Evolutionary conservation across 192 early-diverging fungal genomes (phyloP).

Genomic region (Podila epicladia): DNA sequence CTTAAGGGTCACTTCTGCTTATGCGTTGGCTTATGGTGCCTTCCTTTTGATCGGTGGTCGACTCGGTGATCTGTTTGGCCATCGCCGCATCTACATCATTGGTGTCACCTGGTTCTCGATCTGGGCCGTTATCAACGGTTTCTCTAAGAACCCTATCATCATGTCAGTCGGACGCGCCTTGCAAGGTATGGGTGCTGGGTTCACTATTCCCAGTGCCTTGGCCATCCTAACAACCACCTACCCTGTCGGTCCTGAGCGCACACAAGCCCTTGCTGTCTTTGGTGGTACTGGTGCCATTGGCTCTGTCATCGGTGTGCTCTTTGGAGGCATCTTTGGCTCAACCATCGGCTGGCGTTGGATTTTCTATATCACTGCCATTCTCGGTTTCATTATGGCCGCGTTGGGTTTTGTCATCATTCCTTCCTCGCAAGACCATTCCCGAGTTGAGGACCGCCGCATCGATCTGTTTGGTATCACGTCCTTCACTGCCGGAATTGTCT

Average conservation of each 20-base stretch:
- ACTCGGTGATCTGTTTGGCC: conserved; percentile 31
- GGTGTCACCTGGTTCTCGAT: conserved; percentile 20
- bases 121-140: conserved; percentile 19
- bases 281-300: conserved; percentile 24
- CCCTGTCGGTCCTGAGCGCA: conserved; percentile 10
- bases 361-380: conserved; percentile 27
- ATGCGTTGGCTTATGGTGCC: conserved; percentile 27
- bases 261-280: conserved; percentile 15
- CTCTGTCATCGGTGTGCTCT: conserved; percentile 17
- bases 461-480: conserved; percentile 15
- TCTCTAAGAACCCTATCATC: conserved; percentile 12
- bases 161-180: conserved; percentile 23
- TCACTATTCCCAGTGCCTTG: conserved; percentile 32
- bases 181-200: conserved; percentile 31
- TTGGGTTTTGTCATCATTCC: conserved; percentile 13
- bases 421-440: neutral
- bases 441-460: conserved; percentile 9
- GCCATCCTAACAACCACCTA: conserved; percentile 23
- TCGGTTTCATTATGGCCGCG: conserved; percentile 9
- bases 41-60: conserved; percentile 27
- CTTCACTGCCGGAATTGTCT: conserved; percentile 14
- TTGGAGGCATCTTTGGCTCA: conserved; percentile 21
- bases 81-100: conserved; percentile 16
- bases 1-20: conserved; percentile 18
- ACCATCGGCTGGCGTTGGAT: conserved; percentile 40